Evolutionary conservation across 2,329 filamentous ascomycete species (phyloP), one percentile per base, ranked within the genome.

Genomic region (Aspergillus candidus): DNA sequence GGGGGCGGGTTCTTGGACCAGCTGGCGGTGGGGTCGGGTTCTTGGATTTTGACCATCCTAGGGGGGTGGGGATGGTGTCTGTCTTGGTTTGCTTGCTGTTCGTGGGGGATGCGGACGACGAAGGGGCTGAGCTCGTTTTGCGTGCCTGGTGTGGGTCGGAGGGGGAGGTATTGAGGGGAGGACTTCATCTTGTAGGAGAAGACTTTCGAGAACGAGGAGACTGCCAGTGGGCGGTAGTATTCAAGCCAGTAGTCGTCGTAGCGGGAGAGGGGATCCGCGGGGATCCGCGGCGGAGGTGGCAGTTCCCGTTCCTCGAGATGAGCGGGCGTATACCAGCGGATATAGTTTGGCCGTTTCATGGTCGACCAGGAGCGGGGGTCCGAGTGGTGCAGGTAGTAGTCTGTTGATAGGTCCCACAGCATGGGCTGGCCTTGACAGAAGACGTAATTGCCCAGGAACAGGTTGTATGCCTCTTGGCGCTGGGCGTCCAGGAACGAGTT

Each of bases 401-500:
- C 93, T 3, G 89, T 95, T 3, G 85, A 77, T 6, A 98, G 76
- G 61, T 98, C 93, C 93, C 93, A 98, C 2, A 98, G 76, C 88
- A 97, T 91, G 0, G 93, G 93, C 61, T 94, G 84, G 0, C 87
- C 89, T 51, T 88, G 82, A 0, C 78, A 71, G 61, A 89, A 97
- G 40, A 90, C 87, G 63, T 98, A 98, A 60, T 97, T 96, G 6
- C 93, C 93, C 1, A 98, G 77, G 60, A 98, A 98, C 8, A 98
- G 74, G 55, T 98, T 98, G 67, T 97, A 97, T 1, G 93, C 93
- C 67, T 98, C 93, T 67, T 98, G 93, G 29, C 93, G 82, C 62
- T 98, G 93, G n/a, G 86, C 90, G 65, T 98, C 93, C 7, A 98
- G 78, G 63, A 98, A 98, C 0, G 91, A 94, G 61, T 98, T 98